Evolutionary conservation across 2,329 filamentous ascomycete genomes (phyloP), one percentile per base, ranked within the genome.

Genomic region (Trichoderma breve): DNA sequence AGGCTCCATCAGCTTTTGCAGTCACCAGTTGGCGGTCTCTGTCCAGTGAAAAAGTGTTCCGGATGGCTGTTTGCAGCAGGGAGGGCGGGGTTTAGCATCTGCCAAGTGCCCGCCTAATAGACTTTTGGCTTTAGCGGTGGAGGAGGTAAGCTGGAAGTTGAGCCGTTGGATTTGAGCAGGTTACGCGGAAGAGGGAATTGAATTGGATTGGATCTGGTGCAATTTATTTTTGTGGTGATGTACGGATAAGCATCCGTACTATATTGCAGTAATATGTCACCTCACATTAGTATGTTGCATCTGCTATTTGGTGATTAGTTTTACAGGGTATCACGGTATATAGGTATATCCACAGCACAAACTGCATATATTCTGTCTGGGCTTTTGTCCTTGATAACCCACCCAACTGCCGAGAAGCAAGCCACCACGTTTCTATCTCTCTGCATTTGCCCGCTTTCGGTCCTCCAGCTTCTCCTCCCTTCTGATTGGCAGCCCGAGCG

Each of bases 21-120:
- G 55, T 60, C 66, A 53, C 28, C 43, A 47, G 43, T 47, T 21
- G 43, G 43, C 43, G 43, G 43, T 47, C 43, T n/a, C 18, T 47
- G 43, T 47, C 43, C 43, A 47, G 43, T 43, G 60, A n/a, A 51
- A 43, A 30, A 34, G n/a, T 21, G 53, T 32, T 53, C 32, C n/a
- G 64, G 24, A 57, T 43, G 64, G 53, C 64, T 67, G 51, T 39
- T 68, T 68, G 64, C 64, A 67, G 64, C 32, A 15, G 18, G n/a
- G 21, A 21, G 65, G 65, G 28, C 65, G 65, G 34, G 57, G 28
- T 55, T n/a, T 61, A 6, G 21, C 18, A 64, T 62, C 58, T 15
- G 26, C 36, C 36, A 43, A 30, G 39, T 51, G 63, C 47, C 63
- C 63, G 63, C 47, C 47, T 26, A 66, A 66, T 66, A 66, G 63